A percentile compares a stretch with the other conserved stretches of the same genome.
phyloP scores from a whole-genome alignment of 2,329 filamentous ascomycete genomes.

The Huntiella abstrusa region DNA sequence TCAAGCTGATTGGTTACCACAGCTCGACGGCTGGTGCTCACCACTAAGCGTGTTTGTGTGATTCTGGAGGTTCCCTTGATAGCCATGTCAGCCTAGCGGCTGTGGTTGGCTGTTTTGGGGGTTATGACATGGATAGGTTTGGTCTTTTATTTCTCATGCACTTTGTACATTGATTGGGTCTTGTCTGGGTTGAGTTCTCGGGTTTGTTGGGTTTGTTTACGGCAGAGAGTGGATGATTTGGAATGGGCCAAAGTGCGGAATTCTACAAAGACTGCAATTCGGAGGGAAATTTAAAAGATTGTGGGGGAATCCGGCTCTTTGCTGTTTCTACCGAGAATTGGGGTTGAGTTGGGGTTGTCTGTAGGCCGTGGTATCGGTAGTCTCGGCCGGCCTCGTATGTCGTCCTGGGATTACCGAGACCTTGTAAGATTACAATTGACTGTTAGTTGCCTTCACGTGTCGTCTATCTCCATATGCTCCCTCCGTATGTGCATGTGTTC shows the following conservation, averaged over 20 bases:
- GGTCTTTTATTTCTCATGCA: too few species aligned
- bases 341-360: too few species aligned
- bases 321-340: too few species aligned
- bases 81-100: neutral
- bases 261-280: too few species aligned
- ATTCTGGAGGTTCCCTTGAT: neutral
- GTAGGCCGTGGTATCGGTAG: neutral
- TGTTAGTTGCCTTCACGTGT: neutral
- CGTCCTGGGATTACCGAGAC: neutral
- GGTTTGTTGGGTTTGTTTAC: neutral
- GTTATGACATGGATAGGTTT: too few species aligned
- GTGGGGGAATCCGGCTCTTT: too few species aligned
- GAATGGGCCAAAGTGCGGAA: neutral
- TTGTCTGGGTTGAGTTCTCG: too few species aligned
- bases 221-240: neutral
- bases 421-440: conserved; percentile 9
- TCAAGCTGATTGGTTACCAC: conserved; percentile 89
- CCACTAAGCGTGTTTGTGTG: conserved; percentile 26
- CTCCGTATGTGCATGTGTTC: neutral
- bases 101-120: neutral
- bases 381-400: neutral
- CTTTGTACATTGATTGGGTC: too few species aligned
- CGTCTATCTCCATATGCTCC: neutral
- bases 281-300: too few species aligned
- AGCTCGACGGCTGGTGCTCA: conserved; percentile 43